A percentile compares a stretch with the other conserved stretches of the same genome.
These are phyloP conservation scores for Ceratobasidium sp. DNA, from an alignment of 1,284 basidiomycete species.

Conservation along the genomic window DNA sequence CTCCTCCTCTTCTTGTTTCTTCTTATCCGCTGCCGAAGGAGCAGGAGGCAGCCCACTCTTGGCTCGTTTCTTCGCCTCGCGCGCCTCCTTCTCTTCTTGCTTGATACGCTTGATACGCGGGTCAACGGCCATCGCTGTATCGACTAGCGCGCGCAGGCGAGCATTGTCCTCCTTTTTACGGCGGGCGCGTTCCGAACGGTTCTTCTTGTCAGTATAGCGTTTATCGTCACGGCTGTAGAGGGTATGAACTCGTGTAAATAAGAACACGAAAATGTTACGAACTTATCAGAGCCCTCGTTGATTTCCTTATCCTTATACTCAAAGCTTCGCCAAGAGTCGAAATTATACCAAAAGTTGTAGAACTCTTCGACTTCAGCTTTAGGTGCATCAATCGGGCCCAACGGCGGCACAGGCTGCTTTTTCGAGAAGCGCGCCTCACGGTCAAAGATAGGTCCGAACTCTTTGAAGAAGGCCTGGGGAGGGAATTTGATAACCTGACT, in stretches of 20 bases:
- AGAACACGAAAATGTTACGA: conserved; percentile 55
- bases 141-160: conserved; percentile 89
- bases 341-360: conserved; percentile 99
- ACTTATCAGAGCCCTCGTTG: conserved; percentile 97
- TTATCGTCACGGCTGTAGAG: too few species aligned
- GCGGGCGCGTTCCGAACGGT: conserved; percentile 95
- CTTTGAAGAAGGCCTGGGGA: conserved; percentile 72
- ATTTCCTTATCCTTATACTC: conserved; percentile 99
- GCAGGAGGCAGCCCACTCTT: conserved; percentile 63
- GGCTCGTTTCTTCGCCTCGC: conserved; percentile 91
- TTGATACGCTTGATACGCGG: conserved; percentile 99
- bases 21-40: conserved; percentile 65
- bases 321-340: conserved; percentile 98
- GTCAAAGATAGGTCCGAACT: conserved; percentile 86
- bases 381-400: conserved; percentile 80
- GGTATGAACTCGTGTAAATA: too few species aligned
- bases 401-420: conserved; percentile 85
- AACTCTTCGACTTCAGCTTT: conserved; percentile 92
- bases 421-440: conserved; percentile 94
- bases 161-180: conserved; percentile 99
- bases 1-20: conserved; percentile 80
- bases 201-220: conserved; percentile 99
- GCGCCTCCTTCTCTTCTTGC: conserved; percentile 94
- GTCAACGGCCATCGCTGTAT: conserved; percentile 87
- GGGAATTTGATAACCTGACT: conserved; percentile 58